Evolutionary conservation across 768 basidiomycete species (phyloP).

Genomic region (Fibroporia radiculosa): DNA sequence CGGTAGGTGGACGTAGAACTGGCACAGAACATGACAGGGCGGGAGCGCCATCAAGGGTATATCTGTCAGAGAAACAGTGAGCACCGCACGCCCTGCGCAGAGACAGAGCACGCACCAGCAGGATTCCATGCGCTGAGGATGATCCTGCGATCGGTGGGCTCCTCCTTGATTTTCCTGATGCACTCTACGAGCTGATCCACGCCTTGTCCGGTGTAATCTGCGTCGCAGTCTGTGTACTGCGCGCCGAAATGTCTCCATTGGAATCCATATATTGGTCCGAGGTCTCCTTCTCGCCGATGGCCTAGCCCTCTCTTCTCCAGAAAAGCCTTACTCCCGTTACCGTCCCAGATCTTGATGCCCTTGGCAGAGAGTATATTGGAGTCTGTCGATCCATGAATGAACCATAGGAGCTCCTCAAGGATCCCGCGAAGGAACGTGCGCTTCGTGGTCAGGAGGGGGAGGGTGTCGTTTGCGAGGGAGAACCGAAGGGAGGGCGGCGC

Average conservation of each 20-base stretch:
- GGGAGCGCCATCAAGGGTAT: slow-evolving; percentile 94
- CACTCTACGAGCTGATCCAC: slow-evolving; percentile 90
- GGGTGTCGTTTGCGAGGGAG: slow-evolving; percentile 62
- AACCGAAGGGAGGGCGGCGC: slow-evolving; percentile 89
- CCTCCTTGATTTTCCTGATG: slow-evolving; percentile 85
- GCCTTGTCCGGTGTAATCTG: slow-evolving; percentile 73
- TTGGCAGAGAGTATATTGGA: slow-evolving; percentile 65
- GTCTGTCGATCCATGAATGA: slow-evolving; percentile 80
- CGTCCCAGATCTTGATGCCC: slow-evolving; percentile 97
- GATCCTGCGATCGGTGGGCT: slow-evolving; percentile 90
- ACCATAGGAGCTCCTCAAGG: slow-evolving; percentile 93
- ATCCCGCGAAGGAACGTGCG: slow-evolving; percentile 90
- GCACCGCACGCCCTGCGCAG: not conserved
- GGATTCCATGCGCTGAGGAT: slow-evolving; percentile 98
- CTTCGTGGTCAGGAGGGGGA: slow-evolving; percentile 94
- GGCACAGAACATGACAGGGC: slow-evolving; percentile 98
- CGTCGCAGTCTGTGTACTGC: slow-evolving; percentile 64
- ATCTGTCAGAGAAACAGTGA: slow-evolving; percentile 38
- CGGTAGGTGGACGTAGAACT: slow-evolving; percentile 95
- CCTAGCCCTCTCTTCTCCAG: slow-evolving; percentile 78
- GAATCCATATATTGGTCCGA: slow-evolving; percentile 96
- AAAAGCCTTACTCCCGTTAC: slow-evolving; percentile 86
- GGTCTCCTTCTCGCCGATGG: slow-evolving; percentile 81
- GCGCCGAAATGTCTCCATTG: slow-evolving; percentile 97
- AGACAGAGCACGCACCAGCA: slow-evolving; percentile 54